Conservation (phyloP, 768 basidiomycete genomes). For the Podaxis rugospora region DNA sequence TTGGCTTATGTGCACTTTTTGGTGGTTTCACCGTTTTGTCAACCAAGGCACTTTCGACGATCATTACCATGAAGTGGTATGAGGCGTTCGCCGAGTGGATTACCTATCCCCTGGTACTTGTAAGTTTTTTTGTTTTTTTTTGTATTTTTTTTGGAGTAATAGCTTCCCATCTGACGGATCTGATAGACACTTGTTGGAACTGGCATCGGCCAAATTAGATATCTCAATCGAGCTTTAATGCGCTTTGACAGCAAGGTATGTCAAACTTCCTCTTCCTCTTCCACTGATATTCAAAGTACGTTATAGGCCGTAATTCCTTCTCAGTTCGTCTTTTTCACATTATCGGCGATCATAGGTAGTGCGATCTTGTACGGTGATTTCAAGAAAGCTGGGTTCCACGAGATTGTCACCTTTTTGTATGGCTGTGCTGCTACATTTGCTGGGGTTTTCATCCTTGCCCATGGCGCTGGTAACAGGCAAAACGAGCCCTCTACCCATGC, state of each 20-base stretch:
- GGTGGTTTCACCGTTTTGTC: slow-evolving; percentile 94
- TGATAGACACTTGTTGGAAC: slow-evolving; percentile 63
- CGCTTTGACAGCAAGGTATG: slow-evolving; percentile 87
- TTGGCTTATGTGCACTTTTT: slow-evolving; percentile 84
- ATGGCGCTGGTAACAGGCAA: slow-evolving; percentile 19
- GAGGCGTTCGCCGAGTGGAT: slow-evolving; percentile 77
- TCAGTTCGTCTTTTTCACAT: slow-evolving; percentile 92
- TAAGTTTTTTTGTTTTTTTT: slow-evolving; percentile 30
- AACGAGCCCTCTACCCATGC: slow-evolving; percentile 27
- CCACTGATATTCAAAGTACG: neutral
- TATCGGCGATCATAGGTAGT: slow-evolving; percentile 90
- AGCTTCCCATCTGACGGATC: neutral
- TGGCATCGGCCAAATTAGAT: slow-evolving; percentile 80
- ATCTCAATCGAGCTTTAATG: slow-evolving; percentile 85
- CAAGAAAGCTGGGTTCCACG: slow-evolving; percentile 72
- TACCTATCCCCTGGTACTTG: slow-evolving; percentile 74
- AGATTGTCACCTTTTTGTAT: slow-evolving; percentile 79
- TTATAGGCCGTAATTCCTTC: slow-evolving; percentile 83
- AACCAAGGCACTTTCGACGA: slow-evolving; percentile 87
- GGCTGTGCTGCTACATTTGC: slow-evolving; percentile 87
- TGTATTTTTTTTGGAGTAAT: neutral
- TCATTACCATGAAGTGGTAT: slow-evolving; percentile 76
- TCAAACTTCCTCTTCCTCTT: neutral
- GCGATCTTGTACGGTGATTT: slow-evolving; percentile 96
- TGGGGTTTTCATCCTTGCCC: slow-evolving; percentile 84